Percentiles rank a stretch among this genome's conserved stretches.
phyloP scores from a whole-genome alignment of 2,329 filamentous ascomycete genomes.

The Setomelanomma holmii region DNA sequence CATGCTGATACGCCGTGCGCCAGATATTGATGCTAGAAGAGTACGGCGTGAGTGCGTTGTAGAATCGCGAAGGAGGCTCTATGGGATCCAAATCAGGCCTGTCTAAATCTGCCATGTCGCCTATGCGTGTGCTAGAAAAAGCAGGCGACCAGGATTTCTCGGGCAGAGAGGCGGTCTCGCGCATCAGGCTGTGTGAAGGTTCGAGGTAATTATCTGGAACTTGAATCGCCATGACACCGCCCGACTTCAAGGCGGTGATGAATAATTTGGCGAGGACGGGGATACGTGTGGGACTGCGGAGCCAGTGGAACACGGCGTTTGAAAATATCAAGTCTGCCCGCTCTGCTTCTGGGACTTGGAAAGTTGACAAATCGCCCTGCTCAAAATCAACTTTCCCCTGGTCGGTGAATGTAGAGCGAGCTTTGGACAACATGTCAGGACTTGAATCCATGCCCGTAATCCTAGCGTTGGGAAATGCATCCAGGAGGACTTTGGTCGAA shows the following conservation, averaged over 20 bases:
- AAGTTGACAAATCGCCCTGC: slow-evolving; percentile 56
- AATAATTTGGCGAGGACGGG: slow-evolving; percentile 56
- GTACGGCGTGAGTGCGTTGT: slow-evolving; percentile 56
- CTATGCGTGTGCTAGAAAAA: slow-evolving; percentile 29
- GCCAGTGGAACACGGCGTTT: slow-evolving; percentile 68
- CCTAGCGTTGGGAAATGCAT: slow-evolving; percentile 56
- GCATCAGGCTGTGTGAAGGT: slow-evolving; percentile 60
- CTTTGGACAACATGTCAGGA: slow-evolving; percentile 62
- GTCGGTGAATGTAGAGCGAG: slow-evolving; percentile 48
- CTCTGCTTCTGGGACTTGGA: slow-evolving; percentile 31
- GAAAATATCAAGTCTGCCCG: slow-evolving; percentile 59
- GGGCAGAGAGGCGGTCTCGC: slow-evolving; percentile 44
- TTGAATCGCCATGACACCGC: slow-evolving; percentile 63
- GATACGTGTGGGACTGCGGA: slow-evolving; percentile 54
- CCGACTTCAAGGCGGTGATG: slow-evolving; percentile 44
- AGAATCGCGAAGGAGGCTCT: slow-evolving; percentile 56
- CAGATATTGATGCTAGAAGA: slow-evolving; percentile 58
- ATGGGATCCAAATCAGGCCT: slow-evolving; percentile 56
- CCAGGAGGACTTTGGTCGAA: slow-evolving; percentile 59
- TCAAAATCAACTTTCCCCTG: slow-evolving; percentile 50
- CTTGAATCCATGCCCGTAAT: slow-evolving; percentile 63
- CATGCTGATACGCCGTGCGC: slow-evolving; percentile 63
- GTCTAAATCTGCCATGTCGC: slow-evolving; percentile 5
- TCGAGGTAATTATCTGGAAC: slow-evolving; percentile 61
- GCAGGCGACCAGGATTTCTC: slow-evolving; percentile 49